Base-by-base conservation (phyloP, 108 stramenopile species). In the Nitzschia sp. region DNA sequence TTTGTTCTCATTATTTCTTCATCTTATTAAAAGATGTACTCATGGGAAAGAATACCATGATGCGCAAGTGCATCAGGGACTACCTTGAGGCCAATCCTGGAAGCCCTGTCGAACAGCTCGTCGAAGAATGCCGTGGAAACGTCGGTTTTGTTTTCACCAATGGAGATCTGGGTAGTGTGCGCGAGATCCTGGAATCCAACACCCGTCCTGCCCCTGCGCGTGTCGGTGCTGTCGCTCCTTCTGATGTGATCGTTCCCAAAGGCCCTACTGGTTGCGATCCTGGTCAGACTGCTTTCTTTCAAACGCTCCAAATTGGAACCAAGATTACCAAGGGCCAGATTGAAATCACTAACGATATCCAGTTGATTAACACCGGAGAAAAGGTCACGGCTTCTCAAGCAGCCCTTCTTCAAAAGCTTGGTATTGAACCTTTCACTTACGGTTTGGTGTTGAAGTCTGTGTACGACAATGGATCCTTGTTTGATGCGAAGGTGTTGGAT, bases 121-220 rank as follows among this genome's bases (percentile, higher is more conserved):
- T 74, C 49, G 80, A 82, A 15, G 66, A 67, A 35, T 90, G 97
- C 82, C 84, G 83, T 49, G 99, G 99, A 63, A 99, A 99, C 77
- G 93, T 99, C 28, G 99, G 99, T 46, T 98, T 99, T 77, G 96
- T 99, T 51, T 99, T 99, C 84, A 99, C 99, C 84, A 99, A 98
- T 82, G 96, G 93, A 29, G 75, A 99, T 57, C 78, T 98, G 55
- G 87, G 86, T 42, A 80, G 86, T 27, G 68, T 99, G 36, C 97
- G 98, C 58, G 78, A 85, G 36, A 72, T 87, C 38, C 68, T 95
- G 51, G 94, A 95, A 56, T 72, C 79, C 56, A 92, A 96, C 69
- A 87, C 93, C 21, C 95, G 97, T 75, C 99, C 99, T 58, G 99
- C 99, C 54, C 97, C 98, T 28, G 99, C 99, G 57, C 87, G 88